Conservation (phyloP, 2,329 filamentous ascomycete genomes). For the Rhytidhysteron rufulum region DNA sequence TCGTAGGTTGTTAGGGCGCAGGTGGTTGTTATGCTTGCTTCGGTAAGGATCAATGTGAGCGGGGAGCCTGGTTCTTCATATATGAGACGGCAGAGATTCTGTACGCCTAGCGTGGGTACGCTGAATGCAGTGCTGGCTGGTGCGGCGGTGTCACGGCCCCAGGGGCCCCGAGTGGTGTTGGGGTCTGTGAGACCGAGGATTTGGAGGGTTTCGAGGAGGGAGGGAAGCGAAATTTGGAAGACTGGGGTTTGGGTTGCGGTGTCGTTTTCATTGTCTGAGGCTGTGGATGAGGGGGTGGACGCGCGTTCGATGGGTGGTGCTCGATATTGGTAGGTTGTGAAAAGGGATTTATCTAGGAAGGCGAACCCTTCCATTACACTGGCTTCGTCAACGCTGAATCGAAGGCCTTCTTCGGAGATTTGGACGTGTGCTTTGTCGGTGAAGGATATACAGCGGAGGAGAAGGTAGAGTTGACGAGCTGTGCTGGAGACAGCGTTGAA, state of each 20-base stretch:
- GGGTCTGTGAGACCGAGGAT: constrained; percentile 73
- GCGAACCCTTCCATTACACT: constrained; percentile 91
- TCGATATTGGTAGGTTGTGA: constrained; percentile 77
- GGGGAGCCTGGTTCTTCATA: constrained; percentile 73
- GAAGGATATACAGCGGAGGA: constrained; percentile 61
- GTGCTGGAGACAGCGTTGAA: constrained; percentile 76
- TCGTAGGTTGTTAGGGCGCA: constrained; percentile 63
- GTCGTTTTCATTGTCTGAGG: constrained; percentile 35
- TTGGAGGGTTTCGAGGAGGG: constrained; percentile 88
- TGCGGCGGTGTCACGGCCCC: constrained; percentile 37
- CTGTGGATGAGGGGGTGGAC: constrained; percentile 21
- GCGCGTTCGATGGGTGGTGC: constrained; percentile 40
- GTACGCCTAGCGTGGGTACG: constrained; percentile 75
- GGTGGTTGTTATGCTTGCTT: constrained; percentile 73
- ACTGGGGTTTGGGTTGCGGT: constrained; percentile 51
- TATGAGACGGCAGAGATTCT: constrained; percentile 78
- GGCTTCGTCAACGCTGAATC: constrained; percentile 83
- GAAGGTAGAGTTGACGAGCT: constrained; percentile 67
- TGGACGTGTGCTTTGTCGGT: constrained; percentile 62
- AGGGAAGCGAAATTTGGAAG: constrained; percentile 83
- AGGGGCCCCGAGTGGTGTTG: constrained; percentile 30
- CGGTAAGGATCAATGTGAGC: constrained; percentile 80
- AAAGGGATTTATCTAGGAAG: constrained; percentile 84
- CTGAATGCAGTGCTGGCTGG: constrained; percentile 72
- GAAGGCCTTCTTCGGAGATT: constrained; percentile 78